Percentiles rank a stretch among this genome's conserved stretches.
phyloP scores from a whole-genome alignment of 2,329 filamentous ascomycete genomes.

The Chalara sp. region DNA sequence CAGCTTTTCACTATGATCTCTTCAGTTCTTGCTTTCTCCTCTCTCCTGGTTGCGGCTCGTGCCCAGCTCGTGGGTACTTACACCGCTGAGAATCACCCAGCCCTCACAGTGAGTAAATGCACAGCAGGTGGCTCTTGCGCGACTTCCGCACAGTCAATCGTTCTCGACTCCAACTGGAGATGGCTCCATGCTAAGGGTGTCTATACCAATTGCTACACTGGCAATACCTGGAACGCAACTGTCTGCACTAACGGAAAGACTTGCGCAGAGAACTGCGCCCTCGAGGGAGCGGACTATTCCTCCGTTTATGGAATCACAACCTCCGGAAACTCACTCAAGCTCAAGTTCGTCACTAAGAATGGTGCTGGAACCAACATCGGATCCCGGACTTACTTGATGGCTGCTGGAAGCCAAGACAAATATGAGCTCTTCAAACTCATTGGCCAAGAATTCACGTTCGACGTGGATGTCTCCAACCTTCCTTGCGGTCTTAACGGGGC shows the following conservation, averaged over 20 bases:
- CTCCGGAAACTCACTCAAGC: slow-evolving; percentile 43
- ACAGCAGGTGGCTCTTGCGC: slow-evolving; percentile 38
- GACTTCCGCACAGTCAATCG: slow-evolving; percentile 39
- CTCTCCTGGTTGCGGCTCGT: slow-evolving; percentile 35
- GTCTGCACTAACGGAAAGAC: slow-evolving; percentile 36
- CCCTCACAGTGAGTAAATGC: slow-evolving; percentile 45
- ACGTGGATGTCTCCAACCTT: slow-evolving; percentile 63
- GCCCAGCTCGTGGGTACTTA: slow-evolving; percentile 43
- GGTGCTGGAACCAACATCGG: slow-evolving; percentile 36
- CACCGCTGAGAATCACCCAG: slow-evolving; percentile 43
- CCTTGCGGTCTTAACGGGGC: slow-evolving; percentile 69
- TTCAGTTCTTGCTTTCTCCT: slow-evolving; percentile 32
- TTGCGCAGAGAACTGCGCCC: slow-evolving; percentile 44
- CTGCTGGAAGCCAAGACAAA: slow-evolving; percentile 41
- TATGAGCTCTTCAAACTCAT: slow-evolving; percentile 62
- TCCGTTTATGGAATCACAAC: slow-evolving; percentile 49
- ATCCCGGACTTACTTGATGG: slow-evolving; percentile 60
- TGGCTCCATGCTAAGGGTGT: slow-evolving; percentile 44
- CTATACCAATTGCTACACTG: slow-evolving; percentile 34
- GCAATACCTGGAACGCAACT: slow-evolving; percentile 35
- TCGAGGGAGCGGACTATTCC: slow-evolving; percentile 48
- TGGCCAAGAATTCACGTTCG: slow-evolving; percentile 65
- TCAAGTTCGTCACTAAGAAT: slow-evolving; percentile 45
- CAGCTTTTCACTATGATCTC: slow-evolving; percentile 22
- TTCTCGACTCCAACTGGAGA: slow-evolving; percentile 52